A percentile compares a stretch with the other conserved stretches of the same genome.
phyloP scores from a whole-genome alignment of 2,329 filamentous ascomycete genomes.

The Paramyrothecium sp. region DNA sequence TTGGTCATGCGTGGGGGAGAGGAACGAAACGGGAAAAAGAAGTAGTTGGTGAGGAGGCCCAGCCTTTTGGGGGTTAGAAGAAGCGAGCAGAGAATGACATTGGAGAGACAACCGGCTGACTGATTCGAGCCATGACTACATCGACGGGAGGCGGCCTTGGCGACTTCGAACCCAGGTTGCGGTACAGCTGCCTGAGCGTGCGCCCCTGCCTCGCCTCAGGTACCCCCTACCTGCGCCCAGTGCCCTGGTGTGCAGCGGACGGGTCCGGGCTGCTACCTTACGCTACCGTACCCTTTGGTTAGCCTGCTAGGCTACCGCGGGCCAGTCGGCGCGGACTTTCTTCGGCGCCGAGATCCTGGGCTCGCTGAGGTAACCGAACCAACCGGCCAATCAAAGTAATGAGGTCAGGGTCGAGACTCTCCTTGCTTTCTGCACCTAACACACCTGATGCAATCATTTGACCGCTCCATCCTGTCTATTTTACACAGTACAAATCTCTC shows the following conservation, averaged over 20 bases:
- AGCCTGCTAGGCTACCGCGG: background rate
- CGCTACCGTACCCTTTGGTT: background rate
- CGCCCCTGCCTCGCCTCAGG: background rate
- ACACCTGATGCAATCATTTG: too few relatives aligned
- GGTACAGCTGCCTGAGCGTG: slow-evolving; percentile 4
- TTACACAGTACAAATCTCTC: too few relatives aligned
- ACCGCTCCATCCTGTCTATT: too few relatives aligned
- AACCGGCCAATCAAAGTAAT: too few relatives aligned
- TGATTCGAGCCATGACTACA: slow-evolving; percentile 10
- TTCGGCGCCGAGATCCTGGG: background rate
- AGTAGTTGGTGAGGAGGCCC: slow-evolving; percentile 4
- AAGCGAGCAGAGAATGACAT: slow-evolving; percentile 2
- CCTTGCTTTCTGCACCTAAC: too few relatives aligned
- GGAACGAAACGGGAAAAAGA: background rate
- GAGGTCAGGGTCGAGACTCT: too few relatives aligned
- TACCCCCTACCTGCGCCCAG: background rate
- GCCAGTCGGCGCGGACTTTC: background rate
- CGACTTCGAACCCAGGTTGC: background rate
- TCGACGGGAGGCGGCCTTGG: slow-evolving; percentile 1
- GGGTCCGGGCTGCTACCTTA: too few relatives aligned
- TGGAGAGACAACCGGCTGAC: slow-evolving; percentile 1
- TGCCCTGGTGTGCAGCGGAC: background rate
- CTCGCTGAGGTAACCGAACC: too few relatives aligned
- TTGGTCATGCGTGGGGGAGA: background rate
- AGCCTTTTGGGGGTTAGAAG: background rate